phyloP scores from a whole-genome alignment of 176 grass and related monocot species.

The Triticum timopheevii region DNA sequence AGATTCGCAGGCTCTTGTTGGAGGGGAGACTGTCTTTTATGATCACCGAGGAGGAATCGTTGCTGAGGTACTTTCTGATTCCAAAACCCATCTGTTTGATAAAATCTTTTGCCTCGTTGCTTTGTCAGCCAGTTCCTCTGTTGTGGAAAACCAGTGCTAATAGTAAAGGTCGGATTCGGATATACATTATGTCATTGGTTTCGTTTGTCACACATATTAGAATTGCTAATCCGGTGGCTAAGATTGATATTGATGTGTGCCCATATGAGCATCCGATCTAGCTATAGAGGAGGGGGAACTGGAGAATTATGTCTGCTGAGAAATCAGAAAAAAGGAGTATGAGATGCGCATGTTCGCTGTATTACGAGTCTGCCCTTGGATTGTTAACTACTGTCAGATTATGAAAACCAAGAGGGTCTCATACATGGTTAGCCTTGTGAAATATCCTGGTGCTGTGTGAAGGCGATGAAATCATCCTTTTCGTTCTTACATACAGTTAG shows the following conservation, averaged over 20 bases:
- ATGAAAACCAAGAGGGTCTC: neutral
- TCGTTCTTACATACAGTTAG: neutral
- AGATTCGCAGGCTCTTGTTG: conserved; percentile 65
- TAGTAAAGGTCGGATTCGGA: neutral
- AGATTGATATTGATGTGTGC: neutral
- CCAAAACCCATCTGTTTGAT: neutral
- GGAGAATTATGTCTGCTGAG: neutral
- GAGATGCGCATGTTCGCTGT: neutral
- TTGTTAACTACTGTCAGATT: neutral
- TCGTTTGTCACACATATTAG: neutral
- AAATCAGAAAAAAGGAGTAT: neutral
- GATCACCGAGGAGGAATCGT: conserved; percentile 69
- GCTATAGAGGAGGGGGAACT: neutral
- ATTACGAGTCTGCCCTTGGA: neutral
- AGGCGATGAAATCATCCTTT: neutral
- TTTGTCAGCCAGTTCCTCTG: neutral
- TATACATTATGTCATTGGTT: neutral
- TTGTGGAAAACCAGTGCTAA: neutral
- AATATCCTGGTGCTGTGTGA: neutral
- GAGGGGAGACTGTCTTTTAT: conserved; percentile 96
- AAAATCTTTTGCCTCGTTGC: neutral
- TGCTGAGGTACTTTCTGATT: conserved; percentile 67
- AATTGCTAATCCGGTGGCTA: neutral
- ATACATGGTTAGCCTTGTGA: neutral
- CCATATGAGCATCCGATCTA: neutral